Evolutionary conservation across 2,329 filamentous ascomycete genomes (phyloP).

Genomic region (Neurospora sp.): DNA sequence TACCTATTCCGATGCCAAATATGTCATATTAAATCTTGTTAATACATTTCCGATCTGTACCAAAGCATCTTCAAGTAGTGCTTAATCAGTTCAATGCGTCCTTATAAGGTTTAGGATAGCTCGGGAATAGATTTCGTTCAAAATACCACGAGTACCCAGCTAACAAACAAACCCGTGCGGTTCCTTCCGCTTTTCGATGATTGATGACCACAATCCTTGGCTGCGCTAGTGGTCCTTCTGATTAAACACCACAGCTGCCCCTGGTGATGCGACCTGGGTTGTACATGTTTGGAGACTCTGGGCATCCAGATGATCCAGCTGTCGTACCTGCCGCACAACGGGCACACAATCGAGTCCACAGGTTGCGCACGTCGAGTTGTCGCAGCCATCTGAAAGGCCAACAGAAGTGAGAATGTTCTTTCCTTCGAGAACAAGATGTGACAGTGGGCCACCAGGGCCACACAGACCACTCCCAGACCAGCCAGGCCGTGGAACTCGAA

Average conservation of each 20-base stretch:
- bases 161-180: background rate
- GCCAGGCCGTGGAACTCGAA: constrained; percentile 1
- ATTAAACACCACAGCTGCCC: background rate
- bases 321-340: background rate
- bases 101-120: too few species aligned
- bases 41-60: too few species aligned
- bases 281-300: background rate
- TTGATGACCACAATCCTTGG: background rate
- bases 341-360: background rate
- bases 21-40: too few species aligned
- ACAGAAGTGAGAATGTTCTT: background rate
- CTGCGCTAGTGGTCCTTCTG: background rate
- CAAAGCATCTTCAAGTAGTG: too few species aligned
- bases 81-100: too few species aligned
- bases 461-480: background rate
- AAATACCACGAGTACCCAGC: too few species aligned
- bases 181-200: background rate
- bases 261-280: background rate
- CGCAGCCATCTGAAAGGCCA: background rate
- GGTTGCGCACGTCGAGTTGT: background rate
- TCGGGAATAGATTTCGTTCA: too few species aligned
- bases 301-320: background rate
- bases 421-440: background rate
- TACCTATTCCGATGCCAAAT: too few species aligned
- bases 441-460: background rate